Evolutionary conservation across 2,329 filamentous ascomycete genomes (phyloP), one percentile per base, ranked within the genome.

Genomic region (Arthrinium puccinioides): DNA sequence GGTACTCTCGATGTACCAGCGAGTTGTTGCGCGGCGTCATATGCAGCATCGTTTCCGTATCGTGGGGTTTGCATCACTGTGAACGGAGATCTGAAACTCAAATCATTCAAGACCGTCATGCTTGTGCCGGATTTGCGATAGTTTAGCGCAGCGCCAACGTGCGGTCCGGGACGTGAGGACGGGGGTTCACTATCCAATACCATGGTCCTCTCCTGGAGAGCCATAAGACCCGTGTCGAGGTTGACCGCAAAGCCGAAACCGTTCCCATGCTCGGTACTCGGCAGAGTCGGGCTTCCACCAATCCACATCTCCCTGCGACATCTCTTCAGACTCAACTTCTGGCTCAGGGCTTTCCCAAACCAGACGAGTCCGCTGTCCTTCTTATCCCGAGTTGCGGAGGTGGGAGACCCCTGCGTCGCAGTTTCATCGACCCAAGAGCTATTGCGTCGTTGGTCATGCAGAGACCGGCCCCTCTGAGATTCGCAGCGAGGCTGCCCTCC

Each of bases 381-480:
- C 10, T 39, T 27, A 30, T 47, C 49, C 30, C 32, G 35, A 14
- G 50, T 47, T 41, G 53, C 60, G 25, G 48, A 57, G 33, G 69
- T 50, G 44, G 55, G 59, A 9, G 69, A 68, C 5, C 69, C 69
- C 40, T 72, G 68, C n/a, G 70, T 54, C 37, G 61, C 63, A 34
- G 74, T 69, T 44, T 71, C 70, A 39, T 72, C 68, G 20, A 71
- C 66, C 69, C 68, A 74, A 14, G 61, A 63, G 9, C 44, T 51
- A 48, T 47, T 59, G 36, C 47, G 51, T 13, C 52, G 43, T 21
- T 51, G 43, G 25, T 55, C 46, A 32, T 50, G 44, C 39, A 50
- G 39, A 31, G 43, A 33, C 30, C 49, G 45, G 20, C 55, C 52
- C 30, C 43, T 43, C 37, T 55, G 55, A 32, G 54, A 50, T 38